Conservation (phyloP, 305 asterid genomes). For the Fraxinus ornus region DNA sequence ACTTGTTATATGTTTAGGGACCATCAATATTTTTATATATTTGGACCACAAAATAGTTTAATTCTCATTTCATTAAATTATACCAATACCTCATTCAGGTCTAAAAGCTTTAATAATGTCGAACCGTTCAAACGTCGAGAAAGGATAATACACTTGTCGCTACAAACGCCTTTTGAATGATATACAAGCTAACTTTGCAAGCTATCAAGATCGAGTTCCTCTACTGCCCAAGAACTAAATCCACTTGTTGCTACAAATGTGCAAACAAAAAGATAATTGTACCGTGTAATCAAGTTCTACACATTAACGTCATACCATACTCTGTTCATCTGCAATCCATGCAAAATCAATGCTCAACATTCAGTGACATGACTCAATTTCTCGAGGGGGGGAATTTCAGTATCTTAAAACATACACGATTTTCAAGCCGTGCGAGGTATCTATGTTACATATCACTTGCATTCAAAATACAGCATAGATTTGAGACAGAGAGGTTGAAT, state of each 20-base stretch:
- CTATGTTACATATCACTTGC: too few relatives aligned
- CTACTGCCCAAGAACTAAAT: background rate
- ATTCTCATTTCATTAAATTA: too few relatives aligned
- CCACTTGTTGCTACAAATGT: background rate
- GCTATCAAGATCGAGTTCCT: background rate
- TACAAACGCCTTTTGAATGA: too few relatives aligned
- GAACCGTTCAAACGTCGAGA: too few relatives aligned
- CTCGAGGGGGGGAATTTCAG: background rate
- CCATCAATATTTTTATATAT: too few relatives aligned
- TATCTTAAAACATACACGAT: background rate
- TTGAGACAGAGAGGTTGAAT: too few relatives aligned
- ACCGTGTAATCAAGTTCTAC: background rate
- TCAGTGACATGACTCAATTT: background rate
- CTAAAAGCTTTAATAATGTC: too few relatives aligned
- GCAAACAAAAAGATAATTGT: background rate
- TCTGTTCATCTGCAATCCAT: background rate
- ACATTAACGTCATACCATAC: background rate
- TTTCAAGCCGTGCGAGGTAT: background rate
- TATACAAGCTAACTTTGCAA: background rate
- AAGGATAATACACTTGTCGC: too few relatives aligned
- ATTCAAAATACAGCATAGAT: too few relatives aligned
- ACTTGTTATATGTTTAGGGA: too few relatives aligned
- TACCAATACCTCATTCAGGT: too few relatives aligned
- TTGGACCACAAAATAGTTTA: too few relatives aligned
- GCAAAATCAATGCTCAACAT: background rate